phyloP scores from a whole-genome alignment of 768 basidiomycete genomes.

The Mycena kentingensis region DNA sequence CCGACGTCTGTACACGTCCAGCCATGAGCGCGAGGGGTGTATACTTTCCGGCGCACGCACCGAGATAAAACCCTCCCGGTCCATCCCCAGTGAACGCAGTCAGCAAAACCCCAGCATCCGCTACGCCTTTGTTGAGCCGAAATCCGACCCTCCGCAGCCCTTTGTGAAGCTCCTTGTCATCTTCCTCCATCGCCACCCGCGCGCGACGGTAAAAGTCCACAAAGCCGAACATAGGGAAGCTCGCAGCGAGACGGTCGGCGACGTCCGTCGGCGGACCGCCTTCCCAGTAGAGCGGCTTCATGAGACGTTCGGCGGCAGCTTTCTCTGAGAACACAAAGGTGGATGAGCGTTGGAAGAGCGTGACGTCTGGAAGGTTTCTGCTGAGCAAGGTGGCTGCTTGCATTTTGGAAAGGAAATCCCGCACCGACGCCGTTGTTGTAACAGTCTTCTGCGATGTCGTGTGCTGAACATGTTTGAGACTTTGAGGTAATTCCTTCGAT shows the following conservation, averaged over 20 bases:
- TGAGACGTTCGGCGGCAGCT: too few relatives aligned
- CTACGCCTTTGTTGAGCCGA: slow-evolving; percentile 50
- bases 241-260: slow-evolving; percentile 52
- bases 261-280: slow-evolving; percentile 51
- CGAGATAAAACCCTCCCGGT: slow-evolving; percentile 70
- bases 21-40: not conserved
- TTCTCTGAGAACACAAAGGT: slow-evolving; percentile 59
- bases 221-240: slow-evolving; percentile 46
- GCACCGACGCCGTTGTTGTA: slow-evolving; percentile 44
- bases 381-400: too few relatives aligned
- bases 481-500: not conserved
- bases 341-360: slow-evolving; percentile 60
- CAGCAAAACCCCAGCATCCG: slow-evolving; percentile 52
- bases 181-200: slow-evolving; percentile 40
- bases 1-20: slow-evolving; percentile 47
- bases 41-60: slow-evolving; percentile 37
- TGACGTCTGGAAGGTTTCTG: slow-evolving; percentile 43
- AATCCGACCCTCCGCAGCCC: slow-evolving; percentile 62
- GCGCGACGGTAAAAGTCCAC: too few relatives aligned
- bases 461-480: slow-evolving; percentile 29
- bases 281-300: too few relatives aligned
- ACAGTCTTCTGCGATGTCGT: slow-evolving; percentile 48
- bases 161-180: slow-evolving; percentile 53
- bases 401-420: slow-evolving; percentile 2
- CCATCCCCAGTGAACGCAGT: slow-evolving; percentile 48